Evolutionary conservation across 345 rosid species (phyloP), one percentile per base, ranked within the genome.

Genomic region (Zanthoxylum bungeanum): DNA sequence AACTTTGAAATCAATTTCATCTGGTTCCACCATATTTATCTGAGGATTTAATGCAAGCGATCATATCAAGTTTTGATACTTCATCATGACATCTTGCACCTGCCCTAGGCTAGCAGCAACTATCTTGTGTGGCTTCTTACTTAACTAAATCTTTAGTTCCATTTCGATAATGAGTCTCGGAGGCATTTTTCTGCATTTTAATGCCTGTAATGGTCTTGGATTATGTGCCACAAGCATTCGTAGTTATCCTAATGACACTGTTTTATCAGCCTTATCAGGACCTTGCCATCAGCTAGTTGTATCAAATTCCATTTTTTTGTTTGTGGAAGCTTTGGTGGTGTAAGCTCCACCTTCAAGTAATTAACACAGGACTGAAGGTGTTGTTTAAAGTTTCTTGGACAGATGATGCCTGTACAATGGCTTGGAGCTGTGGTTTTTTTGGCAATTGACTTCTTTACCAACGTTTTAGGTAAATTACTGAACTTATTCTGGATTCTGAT

Each of bases 351-450:
- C 68, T 65, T 53, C 58, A 56, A 70, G 68, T 14, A 9, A 51
- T 66, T 40, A 56, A 39, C 19, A 66, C 5, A 27, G 16, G 69
- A 60, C 47, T 44, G 31, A 44, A 66, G 64, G 66, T 61, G 51
- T 25, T 19, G 34, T 6, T 72, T 61, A 64, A 19, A 69, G 71
- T 31, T 68, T 75, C 31, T 76, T 36, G 65, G 76, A 74, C 74
- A 57, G 60, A 93, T 89, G 95, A 79, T 86, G 85, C 78, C 61
- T 75, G 70, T 65, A 16, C 83, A 76, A 84, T 79, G 86, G 83
- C 71, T 78, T 70, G 77, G 79, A 77, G 73, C 75, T 64, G 46
- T 78, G 42, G 47, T 81, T 72, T 64, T 89, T 69, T 86, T 87
- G 40, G 65, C 84, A 19, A 22, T 82, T 70, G 59, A 79, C 78